A percentile compares a stretch with the other conserved stretches of the same genome.
phyloP scores from a whole-genome alignment of 345 rosid genomes.

The Rhizophora apiculata region DNA sequence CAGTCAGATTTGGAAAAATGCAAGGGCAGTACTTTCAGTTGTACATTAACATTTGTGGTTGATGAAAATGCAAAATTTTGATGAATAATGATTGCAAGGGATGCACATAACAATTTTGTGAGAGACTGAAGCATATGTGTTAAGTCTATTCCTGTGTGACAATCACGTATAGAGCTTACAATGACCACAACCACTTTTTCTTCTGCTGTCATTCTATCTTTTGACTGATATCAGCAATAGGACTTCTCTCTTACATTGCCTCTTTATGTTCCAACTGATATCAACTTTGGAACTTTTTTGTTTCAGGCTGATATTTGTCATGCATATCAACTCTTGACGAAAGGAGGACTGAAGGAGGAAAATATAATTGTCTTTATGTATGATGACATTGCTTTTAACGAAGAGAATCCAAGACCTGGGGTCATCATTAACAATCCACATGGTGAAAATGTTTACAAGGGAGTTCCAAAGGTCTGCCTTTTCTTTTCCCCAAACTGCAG shows the following conservation, averaged over 20 bases:
- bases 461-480: neutral
- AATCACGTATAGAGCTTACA: too few species aligned
- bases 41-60: too few species aligned
- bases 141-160: too few species aligned
- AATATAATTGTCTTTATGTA: neutral
- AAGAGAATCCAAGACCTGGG: neutral
- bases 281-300: neutral
- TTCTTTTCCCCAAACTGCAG: neutral
- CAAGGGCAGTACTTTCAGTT: too few species aligned
- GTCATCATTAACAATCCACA: neutral
- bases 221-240: neutral
- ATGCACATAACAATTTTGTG: too few species aligned
- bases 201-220: neutral
- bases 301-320: conserved; percentile 48
- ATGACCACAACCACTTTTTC: neutral
- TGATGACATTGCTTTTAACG: neutral
- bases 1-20: too few species aligned
- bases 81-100: too few species aligned
- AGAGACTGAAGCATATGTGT: too few species aligned
- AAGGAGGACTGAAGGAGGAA: conserved; percentile 4
- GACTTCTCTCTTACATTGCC: neutral
- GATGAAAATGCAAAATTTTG: too few species aligned
- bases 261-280: neutral
- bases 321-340: conserved; percentile 1
- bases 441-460: neutral